Evolutionary conservation across 257 asterid species (phyloP).

Genomic region (Solanum lignicaule): DNA sequence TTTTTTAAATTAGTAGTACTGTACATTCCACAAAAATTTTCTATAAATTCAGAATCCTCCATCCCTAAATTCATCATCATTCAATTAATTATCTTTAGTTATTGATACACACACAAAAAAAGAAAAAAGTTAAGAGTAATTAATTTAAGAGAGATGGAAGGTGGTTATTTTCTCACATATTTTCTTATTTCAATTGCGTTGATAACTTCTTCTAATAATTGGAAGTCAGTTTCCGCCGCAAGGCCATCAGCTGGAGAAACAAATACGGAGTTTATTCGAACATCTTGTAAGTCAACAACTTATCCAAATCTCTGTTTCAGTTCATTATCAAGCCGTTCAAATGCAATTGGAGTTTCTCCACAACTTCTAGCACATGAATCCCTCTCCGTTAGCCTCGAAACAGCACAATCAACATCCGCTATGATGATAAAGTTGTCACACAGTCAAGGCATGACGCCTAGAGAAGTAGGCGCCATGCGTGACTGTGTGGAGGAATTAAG

Average conservation of each 20-base stretch:
- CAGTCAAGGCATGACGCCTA: slow-evolving; percentile 3
- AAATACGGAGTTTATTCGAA: neutral
- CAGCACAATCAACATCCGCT: neutral
- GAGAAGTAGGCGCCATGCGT: slow-evolving; percentile 8
- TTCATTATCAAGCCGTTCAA: neutral
- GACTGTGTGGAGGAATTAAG: slow-evolving; percentile 36
- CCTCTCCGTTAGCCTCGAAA: neutral
- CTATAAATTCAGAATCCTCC: neutral
- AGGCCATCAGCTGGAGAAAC: neutral
- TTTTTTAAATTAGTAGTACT: neutral
- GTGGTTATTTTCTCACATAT: neutral
- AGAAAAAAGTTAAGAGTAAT: neutral
- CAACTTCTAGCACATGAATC: neutral
- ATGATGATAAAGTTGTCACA: neutral
- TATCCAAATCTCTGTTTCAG: neutral
- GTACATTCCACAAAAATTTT: neutral
- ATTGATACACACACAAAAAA: neutral
- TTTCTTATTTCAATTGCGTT: neutral
- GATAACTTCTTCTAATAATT: neutral
- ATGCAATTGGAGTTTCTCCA: neutral
- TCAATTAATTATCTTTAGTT: neutral
- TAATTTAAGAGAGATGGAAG: neutral
- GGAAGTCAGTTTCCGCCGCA: neutral
- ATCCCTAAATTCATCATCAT: neutral
- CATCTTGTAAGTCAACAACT: neutral